A percentile compares a stretch with the other conserved stretches of the same genome.
phyloP scores from a whole-genome alignment of 225 moss, liverwort and hornwort species.

The Marchantia polymorpha region DNA sequence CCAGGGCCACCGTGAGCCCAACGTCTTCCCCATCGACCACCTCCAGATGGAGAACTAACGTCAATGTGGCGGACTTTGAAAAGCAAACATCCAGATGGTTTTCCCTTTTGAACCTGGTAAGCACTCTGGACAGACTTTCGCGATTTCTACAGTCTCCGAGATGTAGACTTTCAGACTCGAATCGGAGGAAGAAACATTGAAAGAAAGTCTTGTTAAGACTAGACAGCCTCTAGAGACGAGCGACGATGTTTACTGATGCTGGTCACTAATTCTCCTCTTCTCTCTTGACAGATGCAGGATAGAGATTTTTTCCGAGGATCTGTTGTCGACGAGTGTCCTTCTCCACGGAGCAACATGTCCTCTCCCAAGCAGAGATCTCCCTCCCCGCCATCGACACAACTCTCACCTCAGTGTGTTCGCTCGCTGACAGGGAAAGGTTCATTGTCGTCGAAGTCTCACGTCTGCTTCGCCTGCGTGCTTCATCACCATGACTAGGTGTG shows the following conservation, averaged over 20 bases:
- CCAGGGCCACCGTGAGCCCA: neutral
- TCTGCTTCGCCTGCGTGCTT: conserved; percentile 20
- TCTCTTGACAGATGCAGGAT: neutral
- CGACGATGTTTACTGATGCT: too few species aligned
- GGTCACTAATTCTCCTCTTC: too few species aligned
- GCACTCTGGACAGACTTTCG: neutral
- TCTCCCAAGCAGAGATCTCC: conserved; percentile 7
- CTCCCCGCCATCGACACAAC: conserved; percentile 1
- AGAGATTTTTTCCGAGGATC: conserved; percentile 9
- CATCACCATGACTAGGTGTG: conserved; percentile 12
- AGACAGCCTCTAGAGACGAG: too few species aligned
- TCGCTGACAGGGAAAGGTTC: conserved; percentile 13
- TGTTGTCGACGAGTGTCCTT: conserved; percentile 3
- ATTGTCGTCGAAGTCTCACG: conserved; percentile 17
- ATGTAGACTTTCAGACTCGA: too few species aligned
- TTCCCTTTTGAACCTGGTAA: conserved; percentile 13
- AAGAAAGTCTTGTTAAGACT: too few species aligned
- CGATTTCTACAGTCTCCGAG: too few species aligned
- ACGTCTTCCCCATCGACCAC: neutral
- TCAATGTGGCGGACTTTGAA: neutral
- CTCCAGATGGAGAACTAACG: conserved; percentile 10
- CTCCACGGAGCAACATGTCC: neutral
- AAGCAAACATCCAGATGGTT: conserved; percentile 10
- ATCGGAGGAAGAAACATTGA: too few species aligned
- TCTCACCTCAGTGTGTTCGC: neutral